phyloP scores from a whole-genome alignment of 306 rosid genomes.

The Sophora flavescens region DNA sequence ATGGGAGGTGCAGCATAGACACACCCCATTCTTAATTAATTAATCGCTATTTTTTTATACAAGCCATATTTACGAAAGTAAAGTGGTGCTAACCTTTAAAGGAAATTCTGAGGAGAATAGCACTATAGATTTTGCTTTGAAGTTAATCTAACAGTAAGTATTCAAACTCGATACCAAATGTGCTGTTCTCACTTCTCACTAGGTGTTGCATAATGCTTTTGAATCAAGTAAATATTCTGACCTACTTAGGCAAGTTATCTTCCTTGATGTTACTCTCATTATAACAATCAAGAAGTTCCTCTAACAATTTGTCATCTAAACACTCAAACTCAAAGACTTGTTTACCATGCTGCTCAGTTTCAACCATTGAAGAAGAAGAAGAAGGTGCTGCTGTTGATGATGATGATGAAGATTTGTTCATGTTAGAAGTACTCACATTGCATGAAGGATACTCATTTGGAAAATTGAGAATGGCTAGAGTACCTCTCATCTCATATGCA shows the following conservation, averaged over 20 bases:
- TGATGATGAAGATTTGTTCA: constrained; percentile 22
- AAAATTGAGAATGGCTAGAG: constrained; percentile 63
- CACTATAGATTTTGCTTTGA: too few relatives aligned
- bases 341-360: constrained; percentile 29
- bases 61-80: too few relatives aligned
- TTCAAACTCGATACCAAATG: not conserved
- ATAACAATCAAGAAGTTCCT: constrained; percentile 74
- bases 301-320: constrained; percentile 69
- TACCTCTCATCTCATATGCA: constrained; percentile 74
- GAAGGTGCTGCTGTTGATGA: not conserved
- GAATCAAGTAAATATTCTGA: too few relatives aligned
- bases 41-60: too few relatives aligned
- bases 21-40: not conserved
- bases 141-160: not conserved
- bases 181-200: too few relatives aligned
- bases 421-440: not conserved
- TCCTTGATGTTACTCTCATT: not conserved
- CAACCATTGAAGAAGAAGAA: constrained; percentile 17
- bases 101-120: too few relatives aligned
- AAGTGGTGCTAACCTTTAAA: too few relatives aligned
- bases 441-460: constrained; percentile 54
- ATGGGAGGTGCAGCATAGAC: too few relatives aligned
- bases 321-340: constrained; percentile 66
- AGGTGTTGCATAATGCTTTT: too few relatives aligned
- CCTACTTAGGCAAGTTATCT: constrained; percentile 30